These are phyloP conservation scores for Didymella pinodella DNA, from an alignment of 2,329 filamentous ascomycete genomes.

Conservation along the genomic window DNA sequence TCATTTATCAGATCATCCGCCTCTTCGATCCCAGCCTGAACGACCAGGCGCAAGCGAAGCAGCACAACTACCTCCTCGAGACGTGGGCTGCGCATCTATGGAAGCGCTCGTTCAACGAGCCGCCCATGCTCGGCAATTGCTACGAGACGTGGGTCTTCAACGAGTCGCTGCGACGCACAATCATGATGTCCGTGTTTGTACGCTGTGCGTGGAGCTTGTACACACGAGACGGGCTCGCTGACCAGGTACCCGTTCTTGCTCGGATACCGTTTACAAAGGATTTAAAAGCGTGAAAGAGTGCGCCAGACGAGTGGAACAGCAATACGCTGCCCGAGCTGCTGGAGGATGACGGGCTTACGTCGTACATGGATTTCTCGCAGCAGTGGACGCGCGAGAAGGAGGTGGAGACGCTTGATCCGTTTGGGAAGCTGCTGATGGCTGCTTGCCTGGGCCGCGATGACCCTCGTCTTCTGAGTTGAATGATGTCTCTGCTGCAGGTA, in stretches of 20 bases:
- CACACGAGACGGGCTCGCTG: slow-evolving; percentile 32
- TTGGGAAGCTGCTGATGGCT: slow-evolving; percentile 36
- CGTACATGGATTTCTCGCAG: slow-evolving; percentile 33
- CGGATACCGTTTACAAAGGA: slow-evolving; percentile 32
- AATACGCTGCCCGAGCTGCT: slow-evolving; percentile 9
- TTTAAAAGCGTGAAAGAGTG: slow-evolving; percentile 27
- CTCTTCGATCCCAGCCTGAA: slow-evolving; percentile 37
- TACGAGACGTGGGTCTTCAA: slow-evolving; percentile 36
- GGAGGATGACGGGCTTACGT: slow-evolving; percentile 26
- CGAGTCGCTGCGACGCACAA: slow-evolving; percentile 40
- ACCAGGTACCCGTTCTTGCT: slow-evolving; percentile 35
- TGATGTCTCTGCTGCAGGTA: neutral
- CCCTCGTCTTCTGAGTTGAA: slow-evolving; percentile 27
- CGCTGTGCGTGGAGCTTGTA: slow-evolving; percentile 36
- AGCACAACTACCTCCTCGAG: slow-evolving; percentile 36
- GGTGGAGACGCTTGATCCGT: slow-evolving; percentile 27
- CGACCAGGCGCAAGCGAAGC: slow-evolving; percentile 25
- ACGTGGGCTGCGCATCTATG: slow-evolving; percentile 40
- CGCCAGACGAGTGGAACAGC: slow-evolving; percentile 23
- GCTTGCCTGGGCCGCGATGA: slow-evolving; percentile 37
- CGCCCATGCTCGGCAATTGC: slow-evolving; percentile 2
- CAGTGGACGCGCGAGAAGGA: slow-evolving; percentile 25
- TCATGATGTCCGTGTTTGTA: slow-evolving; percentile 39
- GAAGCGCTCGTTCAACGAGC: slow-evolving; percentile 32
- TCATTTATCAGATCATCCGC: slow-evolving; percentile 44